Conservation (phyloP, 495 filamentous ascomycete genomes). For the Penicillium paradoxum region DNA sequence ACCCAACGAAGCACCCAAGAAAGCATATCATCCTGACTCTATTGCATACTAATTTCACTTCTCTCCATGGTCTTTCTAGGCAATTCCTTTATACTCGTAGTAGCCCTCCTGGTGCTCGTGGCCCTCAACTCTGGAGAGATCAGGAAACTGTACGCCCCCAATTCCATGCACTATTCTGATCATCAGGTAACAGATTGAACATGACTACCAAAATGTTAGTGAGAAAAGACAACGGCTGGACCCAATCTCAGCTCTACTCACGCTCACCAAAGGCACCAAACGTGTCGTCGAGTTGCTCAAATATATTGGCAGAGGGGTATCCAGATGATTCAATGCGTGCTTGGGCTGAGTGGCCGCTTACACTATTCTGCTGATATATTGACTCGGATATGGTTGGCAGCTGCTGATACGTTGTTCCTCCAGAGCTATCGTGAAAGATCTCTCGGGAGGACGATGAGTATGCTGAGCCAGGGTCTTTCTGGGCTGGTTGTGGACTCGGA, state of each 20-base stretch:
- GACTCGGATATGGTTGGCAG: background rate
- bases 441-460: background rate
- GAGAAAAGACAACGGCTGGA: too few species aligned
- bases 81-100: too few species aligned
- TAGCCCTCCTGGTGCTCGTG: too few species aligned
- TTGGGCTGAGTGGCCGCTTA: background rate
- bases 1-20: too few species aligned
- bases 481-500: background rate
- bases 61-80: too few species aligned
- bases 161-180: conserved; percentile 3
- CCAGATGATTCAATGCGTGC: background rate
- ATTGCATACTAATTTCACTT: too few species aligned
- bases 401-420: background rate
- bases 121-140: too few species aligned
- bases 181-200: conserved; percentile 8
- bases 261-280: conserved; percentile 11
- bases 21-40: too few species aligned
- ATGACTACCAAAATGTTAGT: background rate
- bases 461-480: background rate
- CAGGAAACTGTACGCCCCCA: conserved; percentile 2
- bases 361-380: background rate
- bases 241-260: background rate
- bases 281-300: conserved; percentile 6
- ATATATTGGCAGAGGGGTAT: conserved; percentile 5
- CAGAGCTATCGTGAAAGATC: background rate